Percentiles rank a stretch among this genome's conserved stretches.
Evolutionary conservation across 768 basidiomycete genomes (phyloP).

Genomic region (Candolleomyces eurysporus): DNA sequence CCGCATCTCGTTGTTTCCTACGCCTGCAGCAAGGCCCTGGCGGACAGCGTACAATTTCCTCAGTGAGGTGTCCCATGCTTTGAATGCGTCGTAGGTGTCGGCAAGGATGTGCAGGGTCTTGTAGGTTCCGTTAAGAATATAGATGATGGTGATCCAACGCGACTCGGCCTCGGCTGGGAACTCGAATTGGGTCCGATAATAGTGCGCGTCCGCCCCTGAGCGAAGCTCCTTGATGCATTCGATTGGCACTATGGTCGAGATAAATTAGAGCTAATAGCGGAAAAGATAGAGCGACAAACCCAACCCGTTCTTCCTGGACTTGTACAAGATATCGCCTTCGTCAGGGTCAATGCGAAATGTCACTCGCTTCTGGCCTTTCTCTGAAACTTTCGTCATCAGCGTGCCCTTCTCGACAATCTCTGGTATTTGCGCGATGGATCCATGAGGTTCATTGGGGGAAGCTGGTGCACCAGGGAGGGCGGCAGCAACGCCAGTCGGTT

Average conservation of each 20-base stretch:
- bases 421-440: slow-evolving; percentile 38
- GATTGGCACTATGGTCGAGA: slow-evolving; percentile 60
- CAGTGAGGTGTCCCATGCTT: slow-evolving; percentile 60
- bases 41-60: slow-evolving; percentile 62
- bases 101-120: slow-evolving; percentile 88
- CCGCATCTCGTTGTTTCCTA: slow-evolving; percentile 60
- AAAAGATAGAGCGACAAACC: slow-evolving; percentile 40
- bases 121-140: slow-evolving; percentile 72
- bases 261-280: background rate
- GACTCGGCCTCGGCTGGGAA: slow-evolving; percentile 59
- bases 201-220: slow-evolving; percentile 63
- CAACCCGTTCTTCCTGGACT: slow-evolving; percentile 58
- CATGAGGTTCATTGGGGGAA: slow-evolving; percentile 5
- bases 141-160: slow-evolving; percentile 85
- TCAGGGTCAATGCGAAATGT: slow-evolving; percentile 73
- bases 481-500: slow-evolving; percentile 12
- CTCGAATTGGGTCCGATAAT: slow-evolving; percentile 71
- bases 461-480: background rate
- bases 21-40: slow-evolving; percentile 66
- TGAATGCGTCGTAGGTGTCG: slow-evolving; percentile 44
- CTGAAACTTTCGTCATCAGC: slow-evolving; percentile 78
- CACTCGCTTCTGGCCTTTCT: slow-evolving; percentile 66
- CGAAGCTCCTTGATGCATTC: slow-evolving; percentile 88
- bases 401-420: slow-evolving; percentile 53
- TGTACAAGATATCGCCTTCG: slow-evolving; percentile 71